These are phyloP conservation scores for Yueomyces sinensis DNA, from an alignment of 805 yeast species.

Conservation along the genomic window DNA sequence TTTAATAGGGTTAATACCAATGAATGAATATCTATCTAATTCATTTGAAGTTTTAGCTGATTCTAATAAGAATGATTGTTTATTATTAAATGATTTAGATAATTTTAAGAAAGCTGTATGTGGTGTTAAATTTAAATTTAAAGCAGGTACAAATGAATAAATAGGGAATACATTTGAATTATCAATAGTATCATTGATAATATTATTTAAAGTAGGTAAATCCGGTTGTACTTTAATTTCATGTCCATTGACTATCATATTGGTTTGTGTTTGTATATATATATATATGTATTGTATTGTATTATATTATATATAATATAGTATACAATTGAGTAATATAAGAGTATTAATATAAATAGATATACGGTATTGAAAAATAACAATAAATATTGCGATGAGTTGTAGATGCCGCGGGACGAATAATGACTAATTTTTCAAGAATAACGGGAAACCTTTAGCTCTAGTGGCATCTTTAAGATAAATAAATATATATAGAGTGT, in stretches of 20 bases:
- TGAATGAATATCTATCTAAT: conserved; percentile 79
- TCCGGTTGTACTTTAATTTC: conserved; percentile 35
- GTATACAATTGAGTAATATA: too few species aligned
- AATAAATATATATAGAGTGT: too few species aligned
- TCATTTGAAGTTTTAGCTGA: conserved; percentile 83
- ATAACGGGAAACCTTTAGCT: too few species aligned
- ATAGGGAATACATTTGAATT: conserved; percentile 70
- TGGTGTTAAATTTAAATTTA: conserved; percentile 57
- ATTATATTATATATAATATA: too few species aligned
- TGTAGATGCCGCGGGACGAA: too few species aligned
- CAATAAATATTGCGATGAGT: too few species aligned
- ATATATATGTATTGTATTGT: too few species aligned
- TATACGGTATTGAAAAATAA: too few species aligned
- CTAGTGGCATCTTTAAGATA: too few species aligned
- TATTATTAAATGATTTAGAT: conserved; percentile 42
- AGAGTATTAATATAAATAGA: too few species aligned
- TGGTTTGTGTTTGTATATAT: neutral
- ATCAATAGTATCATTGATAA: conserved; percentile 26
- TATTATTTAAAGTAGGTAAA: conserved; percentile 30
- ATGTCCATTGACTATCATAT: neutral
- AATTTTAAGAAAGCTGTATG: conserved; percentile 82
- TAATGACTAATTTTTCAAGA: too few species aligned
- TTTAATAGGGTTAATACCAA: conserved; percentile 78
- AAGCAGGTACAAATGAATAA: conserved; percentile 58
- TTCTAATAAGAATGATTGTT: conserved; percentile 74